Evolutionary conservation across 2,329 filamentous ascomycete genomes (phyloP), one percentile per base, ranked within the genome.

Genomic region (Beauveria australis): DNA sequence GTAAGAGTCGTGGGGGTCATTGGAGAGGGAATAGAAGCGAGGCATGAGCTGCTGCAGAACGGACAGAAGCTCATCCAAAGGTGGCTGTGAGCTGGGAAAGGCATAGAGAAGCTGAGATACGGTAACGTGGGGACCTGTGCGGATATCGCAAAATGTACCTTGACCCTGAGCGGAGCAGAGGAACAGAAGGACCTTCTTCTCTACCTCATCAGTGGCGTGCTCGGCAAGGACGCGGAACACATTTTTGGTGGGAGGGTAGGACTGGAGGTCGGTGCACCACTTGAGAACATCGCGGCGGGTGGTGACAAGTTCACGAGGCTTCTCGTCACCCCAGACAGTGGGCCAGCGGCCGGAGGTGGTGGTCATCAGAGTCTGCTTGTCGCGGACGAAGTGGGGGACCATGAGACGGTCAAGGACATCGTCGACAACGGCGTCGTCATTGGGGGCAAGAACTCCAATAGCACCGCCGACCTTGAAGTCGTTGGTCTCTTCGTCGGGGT

Each of bases 381-480:
- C 89, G 33, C 94, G 88, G 63, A 94, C 80, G 70, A 88, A 90
- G 43, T 85, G 88, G 3, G 92, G 92, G 24, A 97, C 82, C 67
- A 89, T 81, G 19, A 99, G 84, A 26, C 88, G 78, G 69, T 97
- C 86, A 66, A 99, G 84, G 44, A 97, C 79, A 64, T 94, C 88
- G 18, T 97, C 89, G 1, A 99, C 92, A 5, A 89, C 78, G 2
- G 79, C 76, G 9, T 84, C 77, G 58, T 91, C 87, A 69, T 97
- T 99, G 60, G 92, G 92, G 0, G 93, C 92, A 71, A 90, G 91
- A 61, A 99, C 85, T 44, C 94, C 94, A 73, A 99, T 93, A 58
- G 94, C 94, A 59, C 94, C 94, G 61, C 94, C 94, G 19, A 99
- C 94, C 71, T 93, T 92, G 81, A 97, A 99, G 71, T 97, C 94